These are phyloP conservation scores for Paecilomyces niveus DNA, from an alignment of 2,329 filamentous ascomycete species.

Conservation along the genomic window DNA sequence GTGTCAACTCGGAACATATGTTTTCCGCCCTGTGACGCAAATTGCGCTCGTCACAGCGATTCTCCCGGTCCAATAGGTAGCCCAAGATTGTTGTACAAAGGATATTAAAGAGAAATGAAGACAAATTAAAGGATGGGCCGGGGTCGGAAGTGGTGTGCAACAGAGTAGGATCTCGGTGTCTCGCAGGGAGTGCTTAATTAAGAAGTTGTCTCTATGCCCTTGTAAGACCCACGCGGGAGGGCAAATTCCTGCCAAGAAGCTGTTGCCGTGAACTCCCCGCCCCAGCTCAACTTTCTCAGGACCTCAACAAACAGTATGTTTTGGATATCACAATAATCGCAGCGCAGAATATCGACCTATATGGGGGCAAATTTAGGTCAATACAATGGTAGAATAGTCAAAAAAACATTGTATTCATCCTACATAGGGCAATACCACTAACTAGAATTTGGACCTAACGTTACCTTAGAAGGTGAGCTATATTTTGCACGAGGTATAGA, in stretches of 20 bases:
- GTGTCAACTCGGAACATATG: conserved; percentile 6
- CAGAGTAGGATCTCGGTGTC: neutral
- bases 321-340: no score
- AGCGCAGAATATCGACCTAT: no score
- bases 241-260: neutral
- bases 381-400: no score
- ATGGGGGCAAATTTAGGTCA: no score
- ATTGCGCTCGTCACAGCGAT: neutral
- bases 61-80: neutral
- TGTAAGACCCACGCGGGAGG: neutral
- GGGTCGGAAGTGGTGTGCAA: neutral
- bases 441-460: no score
- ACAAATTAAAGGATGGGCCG: neutral
- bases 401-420: no score
- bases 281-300: neutral
- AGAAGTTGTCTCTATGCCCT: neutral
- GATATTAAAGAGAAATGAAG: conserved; percentile 2
- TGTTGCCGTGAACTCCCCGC: neutral
- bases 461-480: no score
- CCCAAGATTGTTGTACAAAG: conserved; percentile 2
- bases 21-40: neutral
- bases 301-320: neutral
- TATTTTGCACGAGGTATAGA: no score
- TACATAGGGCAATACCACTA: no score
- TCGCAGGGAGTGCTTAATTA: neutral